phyloP scores from a whole-genome alignment of 108 stramenopile species.

The Stephanodiscus minutulus region DNA sequence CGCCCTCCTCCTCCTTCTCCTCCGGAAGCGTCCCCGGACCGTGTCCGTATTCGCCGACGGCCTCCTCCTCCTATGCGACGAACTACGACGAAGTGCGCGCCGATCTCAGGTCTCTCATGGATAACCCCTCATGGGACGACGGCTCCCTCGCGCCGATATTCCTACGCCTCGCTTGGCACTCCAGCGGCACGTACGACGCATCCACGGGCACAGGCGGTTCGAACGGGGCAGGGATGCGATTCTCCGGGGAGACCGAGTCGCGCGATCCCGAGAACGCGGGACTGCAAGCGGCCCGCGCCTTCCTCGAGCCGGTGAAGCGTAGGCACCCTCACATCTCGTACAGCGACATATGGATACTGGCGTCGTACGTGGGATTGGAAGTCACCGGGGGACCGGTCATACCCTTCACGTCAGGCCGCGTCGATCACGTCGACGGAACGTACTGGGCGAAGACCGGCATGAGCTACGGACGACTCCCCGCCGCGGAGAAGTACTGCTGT shows the following conservation, averaged over 20 bases:
- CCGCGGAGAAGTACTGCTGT: constrained; percentile 56
- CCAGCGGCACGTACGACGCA: constrained; percentile 63
- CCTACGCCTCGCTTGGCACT: constrained; percentile 87
- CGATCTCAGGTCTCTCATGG: constrained; percentile 36
- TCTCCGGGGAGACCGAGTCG: constrained; percentile 51
- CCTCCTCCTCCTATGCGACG: not conserved
- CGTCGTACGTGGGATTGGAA: constrained; percentile 57
- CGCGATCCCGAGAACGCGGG: constrained; percentile 82
- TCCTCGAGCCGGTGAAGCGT: constrained; percentile 68
- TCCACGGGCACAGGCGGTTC: constrained; percentile 68
- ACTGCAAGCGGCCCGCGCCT: constrained; percentile 49
- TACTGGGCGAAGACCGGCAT: constrained; percentile 35
- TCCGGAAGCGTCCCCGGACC: not conserved
- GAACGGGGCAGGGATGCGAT: constrained; percentile 86
- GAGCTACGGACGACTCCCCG: constrained; percentile 56
- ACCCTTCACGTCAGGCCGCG: constrained; percentile 46
- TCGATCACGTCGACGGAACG: constrained; percentile 43
- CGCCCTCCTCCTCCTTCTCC: not conserved
- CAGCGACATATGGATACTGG: constrained; percentile 75
- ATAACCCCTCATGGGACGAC: constrained; percentile 56
- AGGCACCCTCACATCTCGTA: constrained; percentile 58
- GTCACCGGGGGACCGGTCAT: constrained; percentile 56
- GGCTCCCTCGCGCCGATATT: constrained; percentile 60
- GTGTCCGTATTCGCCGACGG: not conserved
- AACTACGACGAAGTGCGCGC: constrained; percentile 46